Evolutionary conservation across 257 asterid genomes (phyloP), one percentile per base, ranked within the genome.

Genomic region (Oldenlandia corymbosa): DNA sequence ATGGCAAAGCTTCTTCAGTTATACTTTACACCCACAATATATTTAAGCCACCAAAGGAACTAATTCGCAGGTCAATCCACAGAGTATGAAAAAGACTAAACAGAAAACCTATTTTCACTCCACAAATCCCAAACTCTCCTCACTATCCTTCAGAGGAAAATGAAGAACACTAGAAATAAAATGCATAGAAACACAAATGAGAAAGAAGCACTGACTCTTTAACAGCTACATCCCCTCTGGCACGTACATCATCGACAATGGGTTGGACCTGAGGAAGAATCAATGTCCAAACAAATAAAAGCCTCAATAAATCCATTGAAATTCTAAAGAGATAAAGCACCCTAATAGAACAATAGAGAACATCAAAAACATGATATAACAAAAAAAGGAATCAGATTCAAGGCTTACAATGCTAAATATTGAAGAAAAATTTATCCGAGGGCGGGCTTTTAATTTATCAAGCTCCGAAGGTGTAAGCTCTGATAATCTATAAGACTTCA

Each of bases 221-320:
- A 68, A 92, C 91, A 60, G 99, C 97, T 14, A 83, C 83, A 80
- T 92, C 96, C 30, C 99, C 99, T 81, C 90, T 78, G 56, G 66
- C 76, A 67, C 94, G 83, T 2, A 92, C 81, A 60, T 87, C 96
- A 58, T 92, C 96, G 66, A 92, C 95, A 77, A 92, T 92, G 64
- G 97, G 99, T 50, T 92, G 94, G 76, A 92, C 99, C 99, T 89
- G 80, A 77, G 41, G 63, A 34, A 58, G 27, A 26, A 58, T 41
- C 20, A 57, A 52, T 20, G 64, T 16, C 63, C 76, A 70, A 30
- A 58, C 5, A 23, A 69, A 7, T 39, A 57, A 53, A 58, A 69
- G 45, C 43, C 14, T 7, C 31, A 42, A 28, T 16, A n/a, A 56
- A 34, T 2, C 65, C 37, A 45, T 21, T 6, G 27, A 28, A 23